Percentiles rank a stretch among this genome's conserved stretches.
phyloP scores from a whole-genome alignment of 139 green algal species.

The Chlorokybus atmophyticus region DNA sequence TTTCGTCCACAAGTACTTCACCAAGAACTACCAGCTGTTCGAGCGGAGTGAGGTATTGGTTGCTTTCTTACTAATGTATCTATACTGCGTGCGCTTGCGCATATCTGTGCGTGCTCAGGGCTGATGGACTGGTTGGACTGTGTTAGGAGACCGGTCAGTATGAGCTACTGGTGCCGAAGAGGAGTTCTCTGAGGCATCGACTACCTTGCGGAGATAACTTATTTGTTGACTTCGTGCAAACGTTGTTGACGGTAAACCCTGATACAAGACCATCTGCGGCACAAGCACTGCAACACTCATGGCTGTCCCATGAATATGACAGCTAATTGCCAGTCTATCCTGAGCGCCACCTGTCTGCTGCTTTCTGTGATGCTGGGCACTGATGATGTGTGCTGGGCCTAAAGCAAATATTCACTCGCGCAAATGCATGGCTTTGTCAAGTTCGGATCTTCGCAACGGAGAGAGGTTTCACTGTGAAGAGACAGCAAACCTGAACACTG shows the following conservation, averaged over 20 bases:
- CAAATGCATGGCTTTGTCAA: no score
- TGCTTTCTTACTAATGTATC: no score
- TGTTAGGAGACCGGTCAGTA: slow-evolving; percentile 13
- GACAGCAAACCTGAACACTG: no score
- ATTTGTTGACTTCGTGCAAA: slow-evolving; percentile 21
- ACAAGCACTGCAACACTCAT: slow-evolving; percentile 22
- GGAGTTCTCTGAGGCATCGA: slow-evolving; percentile 10
- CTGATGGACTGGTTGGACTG: not conserved
- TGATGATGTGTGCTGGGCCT: no score
- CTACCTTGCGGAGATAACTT: slow-evolving; percentile 12
- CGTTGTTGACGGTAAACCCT: slow-evolving; percentile 15
- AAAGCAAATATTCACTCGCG: no score
- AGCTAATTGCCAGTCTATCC: no score
- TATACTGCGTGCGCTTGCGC: no score
- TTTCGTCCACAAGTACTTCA: slow-evolving; percentile 73
- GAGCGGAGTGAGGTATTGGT: slow-evolving; percentile 13
- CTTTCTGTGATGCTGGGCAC: no score
- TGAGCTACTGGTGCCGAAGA: slow-evolving; percentile 24
- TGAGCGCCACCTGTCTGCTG: no score
- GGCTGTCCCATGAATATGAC: slow-evolving; percentile 5
- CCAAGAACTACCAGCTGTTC: slow-evolving; percentile 25
- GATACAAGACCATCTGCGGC: slow-evolving; percentile 18
- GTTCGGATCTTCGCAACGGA: no score
- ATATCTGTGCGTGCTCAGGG: not conserved
- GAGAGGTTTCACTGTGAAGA: no score